Percentiles rank a stretch among this genome's conserved stretches.
These are phyloP conservation scores for Monosporascus sp. DNA, from an alignment of 2,329 filamentous ascomycete genomes.

Conservation along the genomic window DNA sequence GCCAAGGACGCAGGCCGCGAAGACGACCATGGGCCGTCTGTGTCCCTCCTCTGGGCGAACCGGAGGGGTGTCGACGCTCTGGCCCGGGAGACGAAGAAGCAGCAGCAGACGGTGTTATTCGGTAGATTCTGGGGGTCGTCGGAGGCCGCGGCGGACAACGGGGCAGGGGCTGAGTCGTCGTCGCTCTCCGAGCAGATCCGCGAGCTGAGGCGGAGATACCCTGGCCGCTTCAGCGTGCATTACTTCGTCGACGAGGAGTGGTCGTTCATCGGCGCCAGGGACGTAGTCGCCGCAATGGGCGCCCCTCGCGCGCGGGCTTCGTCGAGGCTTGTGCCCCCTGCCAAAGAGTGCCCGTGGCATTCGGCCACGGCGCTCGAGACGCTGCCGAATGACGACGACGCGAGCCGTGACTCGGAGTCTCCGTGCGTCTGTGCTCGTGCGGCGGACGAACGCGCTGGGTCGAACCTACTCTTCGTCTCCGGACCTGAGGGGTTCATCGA, in stretches of 20 bases:
- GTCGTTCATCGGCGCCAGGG: slow-evolving; percentile 52
- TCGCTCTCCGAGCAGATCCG: slow-evolving; percentile 46
- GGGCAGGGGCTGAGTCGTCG: slow-evolving; percentile 7
- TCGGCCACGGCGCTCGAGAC: slow-evolving; percentile 12
- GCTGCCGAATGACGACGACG: slow-evolving; percentile 22
- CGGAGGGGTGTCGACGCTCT: slow-evolving; percentile 59
- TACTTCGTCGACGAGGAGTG: slow-evolving; percentile 82
- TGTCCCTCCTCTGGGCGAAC: slow-evolving; percentile 82
- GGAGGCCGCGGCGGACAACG: slow-evolving; percentile 5
- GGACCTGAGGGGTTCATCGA: slow-evolving; percentile 87
- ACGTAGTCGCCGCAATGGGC: slow-evolving; percentile 35
- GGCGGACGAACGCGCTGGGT: slow-evolving; percentile 31
- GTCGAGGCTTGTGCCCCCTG: not conserved
- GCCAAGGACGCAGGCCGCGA: slow-evolving; percentile 18
- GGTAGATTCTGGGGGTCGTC: slow-evolving; percentile 15
- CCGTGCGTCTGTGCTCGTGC: slow-evolving; percentile 21
- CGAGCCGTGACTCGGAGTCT: slow-evolving; percentile 1
- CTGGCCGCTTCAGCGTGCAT: slow-evolving; percentile 54
- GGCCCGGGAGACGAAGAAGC: slow-evolving; percentile 38
- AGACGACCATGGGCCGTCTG: slow-evolving; percentile 31
- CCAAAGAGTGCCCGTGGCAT: slow-evolving; percentile 21
- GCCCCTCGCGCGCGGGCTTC: slow-evolving; percentile 1
- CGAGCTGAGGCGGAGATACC: slow-evolving; percentile 52
- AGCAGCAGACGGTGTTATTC: slow-evolving; percentile 4
- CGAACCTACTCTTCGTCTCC: slow-evolving; percentile 73